Percentiles rank a stretch among this genome's conserved stretches.
These are phyloP conservation scores for Cyberlindnera mississippiensis DNA, from an alignment of 805 yeast species.

Conservation along the genomic window DNA sequence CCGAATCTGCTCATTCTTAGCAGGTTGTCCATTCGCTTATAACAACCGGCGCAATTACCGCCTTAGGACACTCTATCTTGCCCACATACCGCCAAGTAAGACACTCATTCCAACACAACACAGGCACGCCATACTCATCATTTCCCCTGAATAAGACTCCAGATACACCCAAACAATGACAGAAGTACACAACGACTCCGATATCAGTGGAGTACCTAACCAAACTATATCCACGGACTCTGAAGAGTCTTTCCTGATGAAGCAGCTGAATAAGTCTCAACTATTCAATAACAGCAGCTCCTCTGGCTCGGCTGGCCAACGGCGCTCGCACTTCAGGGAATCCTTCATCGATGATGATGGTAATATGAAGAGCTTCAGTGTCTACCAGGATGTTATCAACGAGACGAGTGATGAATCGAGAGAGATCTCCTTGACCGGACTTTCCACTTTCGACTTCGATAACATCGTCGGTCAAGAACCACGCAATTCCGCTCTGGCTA, in stretches of 20 bases:
- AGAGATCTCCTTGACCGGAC: constrained; percentile 19
- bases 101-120: too few species aligned
- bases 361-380: constrained; percentile 17
- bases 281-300: constrained; percentile 20
- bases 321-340: constrained; percentile 25
- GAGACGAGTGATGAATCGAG: constrained; percentile 22
- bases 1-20: too few species aligned
- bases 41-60: too few species aligned
- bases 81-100: too few species aligned
- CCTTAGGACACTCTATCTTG: too few species aligned
- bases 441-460: constrained; percentile 20
- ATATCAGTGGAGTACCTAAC: constrained; percentile 5
- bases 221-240: constrained; percentile 28
- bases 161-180: too few species aligned
- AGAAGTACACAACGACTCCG: constrained; percentile 2
- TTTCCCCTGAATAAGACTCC: too few species aligned
- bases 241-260: constrained; percentile 28
- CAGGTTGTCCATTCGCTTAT: too few species aligned
- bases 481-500: constrained; percentile 4
- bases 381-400: constrained; percentile 24
- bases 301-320: constrained; percentile 4
- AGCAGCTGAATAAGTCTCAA: constrained; percentile 25
- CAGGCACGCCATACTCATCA: too few species aligned
- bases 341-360: constrained; percentile 26
- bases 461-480: constrained; percentile 5